Base-by-base conservation (phyloP, 306 rosid genomes). In the Crotalaria pallida region DNA sequence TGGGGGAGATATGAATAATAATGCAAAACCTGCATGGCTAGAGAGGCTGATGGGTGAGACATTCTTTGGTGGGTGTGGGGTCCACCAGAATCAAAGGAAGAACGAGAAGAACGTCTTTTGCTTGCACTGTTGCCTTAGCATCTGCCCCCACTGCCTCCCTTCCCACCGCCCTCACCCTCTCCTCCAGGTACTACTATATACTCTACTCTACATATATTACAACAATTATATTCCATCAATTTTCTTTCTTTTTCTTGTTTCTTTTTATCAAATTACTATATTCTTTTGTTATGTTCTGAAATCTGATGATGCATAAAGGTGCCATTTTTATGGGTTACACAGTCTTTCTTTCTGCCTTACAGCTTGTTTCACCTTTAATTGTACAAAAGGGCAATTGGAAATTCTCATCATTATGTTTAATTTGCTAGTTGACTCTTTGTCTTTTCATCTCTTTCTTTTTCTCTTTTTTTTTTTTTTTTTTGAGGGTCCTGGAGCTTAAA, bases 71-170 rank as follows among this genome's bases (percentile, higher is more conserved):
- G 90, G 62, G 12, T 92, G 98, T 88, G 95, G 88, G 89, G 87
- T 77, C 95, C 98, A 92, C 81, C 50, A 71, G 24, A 75, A 73
- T 81, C 88, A 86, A 72, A 80, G 96, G 90, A 92, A 92, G 92
- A 92, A 88, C 92, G 96, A 92, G 84, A 89, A 84, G 90, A 92
- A 92, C 96, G 81, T 92, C 64, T 92, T 89, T 58, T 92, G 98
- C 85, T 74, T 92, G 74, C 86, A 86, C 89, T 92, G 96, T 77
- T 89, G 96, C 84, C 89, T 86, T 72, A 77, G 82, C 84, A 80
- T 92, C 74, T 92, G 98, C 98, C 92, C 92, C 45, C 96, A 92
- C 96, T 92, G 98, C 75, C 83, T 92, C 67, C 83, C 95, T 44
- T 75, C 87, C 15, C 98, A 89, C 79, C 82, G 78, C 29, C 72